These are phyloP conservation scores for Prosopis cineraria DNA, from an alignment of 306 rosid genomes.

Conservation along the genomic window DNA sequence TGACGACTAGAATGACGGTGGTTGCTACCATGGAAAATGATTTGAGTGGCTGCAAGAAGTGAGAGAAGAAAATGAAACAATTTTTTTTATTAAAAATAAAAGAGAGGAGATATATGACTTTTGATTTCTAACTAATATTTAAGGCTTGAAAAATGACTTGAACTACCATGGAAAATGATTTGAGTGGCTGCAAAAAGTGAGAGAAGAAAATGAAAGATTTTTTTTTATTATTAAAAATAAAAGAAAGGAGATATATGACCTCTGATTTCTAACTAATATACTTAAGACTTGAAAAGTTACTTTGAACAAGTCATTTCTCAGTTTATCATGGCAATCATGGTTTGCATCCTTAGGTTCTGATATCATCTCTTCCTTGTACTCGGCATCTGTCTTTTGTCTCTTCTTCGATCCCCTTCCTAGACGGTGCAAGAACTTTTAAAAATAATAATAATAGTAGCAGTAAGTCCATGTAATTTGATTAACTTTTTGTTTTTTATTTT, in stretches of 20 bases:
- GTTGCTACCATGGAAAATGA: neutral
- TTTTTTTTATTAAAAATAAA: no score
- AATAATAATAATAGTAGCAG: no score
- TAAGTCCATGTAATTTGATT: no score
- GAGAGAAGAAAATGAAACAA: neutral
- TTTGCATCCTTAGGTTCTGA: neutral
- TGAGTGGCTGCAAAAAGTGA: neutral
- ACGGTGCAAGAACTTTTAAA: no score
- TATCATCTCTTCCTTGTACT: neutral
- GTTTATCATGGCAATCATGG: no score
- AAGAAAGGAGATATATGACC: neutral
- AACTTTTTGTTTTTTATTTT: no score
- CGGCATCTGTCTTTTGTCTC: neutral
- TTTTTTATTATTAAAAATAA: no score
- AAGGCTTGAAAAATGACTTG: no score
- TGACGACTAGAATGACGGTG: neutral
- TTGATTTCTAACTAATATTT: neutral
- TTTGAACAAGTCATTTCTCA: neutral
- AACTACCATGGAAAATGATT: neutral
- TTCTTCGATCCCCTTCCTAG: no score
- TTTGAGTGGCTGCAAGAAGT: neutral
- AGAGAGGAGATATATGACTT: neutral
- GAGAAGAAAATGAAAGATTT: conserved; percentile 3
- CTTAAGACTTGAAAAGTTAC: neutral
- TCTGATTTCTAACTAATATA: neutral